These are phyloP conservation scores for Penicillium maclennaniae DNA, from an alignment of 495 filamentous ascomycete species.

Conservation along the genomic window DNA sequence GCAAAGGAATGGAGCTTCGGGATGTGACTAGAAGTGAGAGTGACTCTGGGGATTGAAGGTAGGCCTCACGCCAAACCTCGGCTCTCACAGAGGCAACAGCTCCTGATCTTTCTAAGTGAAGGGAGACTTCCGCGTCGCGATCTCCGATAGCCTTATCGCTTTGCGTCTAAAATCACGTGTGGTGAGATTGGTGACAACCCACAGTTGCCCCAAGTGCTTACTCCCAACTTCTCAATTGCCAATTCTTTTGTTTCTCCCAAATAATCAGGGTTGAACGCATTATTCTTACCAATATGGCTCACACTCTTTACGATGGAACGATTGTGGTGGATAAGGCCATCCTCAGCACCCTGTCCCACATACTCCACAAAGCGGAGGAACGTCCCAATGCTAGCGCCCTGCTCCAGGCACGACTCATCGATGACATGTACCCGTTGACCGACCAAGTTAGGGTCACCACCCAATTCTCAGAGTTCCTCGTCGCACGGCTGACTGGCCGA, in stretches of 20 bases:
- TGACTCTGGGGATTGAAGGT: neutral
- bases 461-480: slow-evolving; percentile 29
- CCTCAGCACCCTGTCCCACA: slow-evolving; percentile 30
- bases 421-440: slow-evolving; percentile 48
- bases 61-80: neutral
- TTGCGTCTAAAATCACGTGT: neutral
- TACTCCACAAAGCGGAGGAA: slow-evolving; percentile 24
- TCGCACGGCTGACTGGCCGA: slow-evolving; percentile 30
- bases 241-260: neutral
- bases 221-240: neutral
- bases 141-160: neutral
- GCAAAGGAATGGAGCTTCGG: neutral
- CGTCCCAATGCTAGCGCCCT: slow-evolving; percentile 21
- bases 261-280: neutral
- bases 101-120: neutral
- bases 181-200: neutral
- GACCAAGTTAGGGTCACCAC: slow-evolving; percentile 44
- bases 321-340: slow-evolving; percentile 22
- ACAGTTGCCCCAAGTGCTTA: neutral
- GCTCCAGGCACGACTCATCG: slow-evolving; percentile 23
- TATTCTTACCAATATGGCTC: slow-evolving; percentile 14
- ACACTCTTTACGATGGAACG: slow-evolving; percentile 33
- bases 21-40: neutral
- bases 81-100: neutral
- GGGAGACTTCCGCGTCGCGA: neutral